These are phyloP conservation scores for Atkinsonella hypoxylon DNA, from an alignment of 2,329 filamentous ascomycete species.

Conservation along the genomic window DNA sequence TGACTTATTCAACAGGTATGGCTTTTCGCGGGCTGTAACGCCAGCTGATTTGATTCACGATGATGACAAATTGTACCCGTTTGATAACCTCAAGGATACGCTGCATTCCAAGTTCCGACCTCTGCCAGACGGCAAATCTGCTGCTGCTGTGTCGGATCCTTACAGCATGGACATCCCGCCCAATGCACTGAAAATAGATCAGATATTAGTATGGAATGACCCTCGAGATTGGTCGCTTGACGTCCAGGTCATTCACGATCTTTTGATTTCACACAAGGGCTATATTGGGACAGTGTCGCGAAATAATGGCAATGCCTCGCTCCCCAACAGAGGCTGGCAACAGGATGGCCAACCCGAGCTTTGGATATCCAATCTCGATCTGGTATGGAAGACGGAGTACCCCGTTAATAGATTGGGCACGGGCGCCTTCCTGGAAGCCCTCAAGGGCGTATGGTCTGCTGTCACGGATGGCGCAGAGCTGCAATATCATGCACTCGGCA, in stretches of 20 bases:
- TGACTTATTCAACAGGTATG: constrained; percentile 33
- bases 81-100: constrained; percentile 36
- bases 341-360: constrained; percentile 68
- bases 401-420: constrained; percentile 81
- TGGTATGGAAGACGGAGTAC: constrained; percentile 80
- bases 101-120: constrained; percentile 17
- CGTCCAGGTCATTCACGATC: constrained; percentile 69
- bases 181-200: constrained; percentile 63
- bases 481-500: constrained; percentile 61
- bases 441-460: constrained; percentile 68
- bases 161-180: constrained; percentile 23
- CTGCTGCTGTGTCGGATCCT: constrained; percentile 18
- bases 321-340: constrained; percentile 70
- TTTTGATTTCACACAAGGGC: constrained; percentile 68
- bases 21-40: constrained; percentile 72
- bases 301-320: constrained; percentile 51
- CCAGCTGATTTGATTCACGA: constrained; percentile 71
- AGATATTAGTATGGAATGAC: constrained; percentile 90
- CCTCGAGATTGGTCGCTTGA: constrained; percentile 94
- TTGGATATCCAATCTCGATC: constrained; percentile 83
- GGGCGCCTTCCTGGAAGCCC: constrained; percentile 74
- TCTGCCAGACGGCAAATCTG: constrained; percentile 22
- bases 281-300: constrained; percentile 68
- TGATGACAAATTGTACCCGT: constrained; percentile 71
- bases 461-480: constrained; percentile 54